Base-by-base conservation (phyloP, 2,329 filamentous ascomycete genomes). In the Nothomitra cinnamomea region DNA sequence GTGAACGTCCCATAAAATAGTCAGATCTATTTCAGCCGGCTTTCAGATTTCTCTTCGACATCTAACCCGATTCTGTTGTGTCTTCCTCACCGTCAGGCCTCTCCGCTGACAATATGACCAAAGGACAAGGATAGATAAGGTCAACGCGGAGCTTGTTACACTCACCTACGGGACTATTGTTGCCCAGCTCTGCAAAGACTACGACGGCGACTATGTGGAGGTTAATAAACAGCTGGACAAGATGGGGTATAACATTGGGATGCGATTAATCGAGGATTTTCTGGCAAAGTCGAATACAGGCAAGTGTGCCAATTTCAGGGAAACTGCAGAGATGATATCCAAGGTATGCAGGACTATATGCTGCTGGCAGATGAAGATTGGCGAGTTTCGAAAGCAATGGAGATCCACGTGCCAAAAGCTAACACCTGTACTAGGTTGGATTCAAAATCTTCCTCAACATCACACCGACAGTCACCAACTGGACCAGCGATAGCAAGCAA, bases 381-480 rank as follows among this genome's bases (percentile, higher is more conserved):
- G 12, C 3, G n/a, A 19, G 43, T 24, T 17, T 19, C 2, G 2
- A 53, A 35, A 19, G 4, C 8, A 19, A 25, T 17, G 5, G 22
- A 38, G 42, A 15, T 13, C 12, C 15, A 28, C 49, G 12, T 4
- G 22, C 15, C 1, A 25, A 21, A 21, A 1, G 43, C 43, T 48
- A 15, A 48, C 6, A 50, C 13, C 32, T 32, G 24, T 32, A 48
- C 56, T 58, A 95, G 86, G 85, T 98, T 59, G 92, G 92, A 54
- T 98, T 98, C 73, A 96, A 98, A 71, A 95, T 98, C 59, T 98
- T 98, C 67, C 79, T 98, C 57, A 98, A 98, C 64, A 88, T 95
- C 61, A 94, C 89, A 2, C 92, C 92, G 0, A 85, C 83, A 6
- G 83, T 96, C 58, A 87, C 88, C 49, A 95, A 94, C 65, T 98